These are phyloP conservation scores for Entophlyctis helioformis DNA, from an alignment of 192 early-diverging fungal species.

Conservation along the genomic window DNA sequence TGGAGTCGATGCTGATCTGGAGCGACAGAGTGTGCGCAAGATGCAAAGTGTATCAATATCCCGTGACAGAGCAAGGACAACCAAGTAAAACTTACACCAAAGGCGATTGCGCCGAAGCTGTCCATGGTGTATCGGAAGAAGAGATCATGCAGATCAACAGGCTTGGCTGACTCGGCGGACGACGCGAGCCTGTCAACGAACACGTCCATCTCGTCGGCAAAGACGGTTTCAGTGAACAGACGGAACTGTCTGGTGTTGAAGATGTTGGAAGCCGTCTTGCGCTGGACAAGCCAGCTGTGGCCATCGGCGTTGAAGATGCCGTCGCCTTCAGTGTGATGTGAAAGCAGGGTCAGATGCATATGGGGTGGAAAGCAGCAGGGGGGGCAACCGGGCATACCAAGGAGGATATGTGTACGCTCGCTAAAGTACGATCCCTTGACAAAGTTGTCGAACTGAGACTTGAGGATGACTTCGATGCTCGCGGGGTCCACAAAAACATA, in stretches of 20 bases:
- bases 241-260: constrained; percentile 31
- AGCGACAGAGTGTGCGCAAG: too few relatives aligned
- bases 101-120: constrained; percentile 19
- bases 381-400: too few relatives aligned
- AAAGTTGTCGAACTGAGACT: constrained; percentile 23
- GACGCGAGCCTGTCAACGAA: constrained; percentile 8
- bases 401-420: constrained; percentile 24
- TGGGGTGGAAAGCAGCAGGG: too few relatives aligned
- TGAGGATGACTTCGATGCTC: constrained; percentile 19
- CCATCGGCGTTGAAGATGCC: constrained; percentile 68
- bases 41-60: too few relatives aligned
- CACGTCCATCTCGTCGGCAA: constrained; percentile 12
- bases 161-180: not conserved
- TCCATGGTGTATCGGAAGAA: constrained; percentile 27
- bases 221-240: constrained; percentile 16
- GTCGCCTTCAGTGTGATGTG: too few relatives aligned
- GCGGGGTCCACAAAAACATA: constrained; percentile 6
- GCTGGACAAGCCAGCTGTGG: constrained; percentile 44
- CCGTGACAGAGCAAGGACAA: too few relatives aligned
- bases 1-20: too few relatives aligned
- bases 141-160: constrained; percentile 20
- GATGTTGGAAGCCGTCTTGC: constrained; percentile 36
- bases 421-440: constrained; percentile 11
- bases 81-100: constrained; percentile 7
- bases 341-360: too few relatives aligned